A percentile compares a stretch with the other conserved stretches of the same genome.
phyloP scores from a whole-genome alignment of 2,329 filamentous ascomycete species.

The Tolypocladium endophyticum region DNA sequence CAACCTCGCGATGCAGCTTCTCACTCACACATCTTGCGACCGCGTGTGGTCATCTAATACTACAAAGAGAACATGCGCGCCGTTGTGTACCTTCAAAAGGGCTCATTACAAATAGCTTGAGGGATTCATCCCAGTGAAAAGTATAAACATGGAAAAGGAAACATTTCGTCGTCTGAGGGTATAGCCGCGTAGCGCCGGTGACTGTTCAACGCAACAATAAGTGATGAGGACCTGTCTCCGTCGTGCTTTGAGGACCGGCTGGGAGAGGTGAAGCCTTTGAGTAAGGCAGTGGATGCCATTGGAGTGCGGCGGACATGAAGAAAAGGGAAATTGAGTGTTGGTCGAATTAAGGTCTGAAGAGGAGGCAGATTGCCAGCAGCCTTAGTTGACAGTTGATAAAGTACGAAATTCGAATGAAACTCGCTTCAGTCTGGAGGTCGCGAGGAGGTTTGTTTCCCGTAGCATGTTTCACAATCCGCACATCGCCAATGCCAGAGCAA shows the following conservation, averaged over 20 bases:
- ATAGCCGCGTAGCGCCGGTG: conserved; percentile 8
- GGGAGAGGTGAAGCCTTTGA: not conserved
- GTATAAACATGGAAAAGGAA: conserved; percentile 10
- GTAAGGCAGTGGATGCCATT: not conserved
- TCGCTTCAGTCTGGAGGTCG: not conserved
- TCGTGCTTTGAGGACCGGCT: not conserved
- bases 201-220: conserved; percentile 1
- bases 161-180: conserved; percentile 14
- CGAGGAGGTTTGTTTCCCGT: conserved; percentile 4
- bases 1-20: conserved; percentile 4
- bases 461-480: conserved; percentile 12
- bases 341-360: not conserved
- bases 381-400: not conserved
- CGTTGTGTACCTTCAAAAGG: conserved; percentile 2
- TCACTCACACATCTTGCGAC: not conserved
- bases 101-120: conserved; percentile 7
- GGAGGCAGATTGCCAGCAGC: not conserved
- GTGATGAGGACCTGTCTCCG: not conserved
- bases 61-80: conserved; percentile 10
- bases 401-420: not conserved
- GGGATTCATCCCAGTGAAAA: conserved; percentile 4
- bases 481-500: conserved; percentile 9
- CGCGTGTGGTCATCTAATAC: conserved; percentile 5
- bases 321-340: not conserved
- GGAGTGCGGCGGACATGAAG: not conserved